A percentile compares a stretch with the other conserved stretches of the same genome.
These are phyloP conservation scores for Stipa capillata DNA, from an alignment of 176 grass and related monocot genomes.

Conservation along the genomic window DNA sequence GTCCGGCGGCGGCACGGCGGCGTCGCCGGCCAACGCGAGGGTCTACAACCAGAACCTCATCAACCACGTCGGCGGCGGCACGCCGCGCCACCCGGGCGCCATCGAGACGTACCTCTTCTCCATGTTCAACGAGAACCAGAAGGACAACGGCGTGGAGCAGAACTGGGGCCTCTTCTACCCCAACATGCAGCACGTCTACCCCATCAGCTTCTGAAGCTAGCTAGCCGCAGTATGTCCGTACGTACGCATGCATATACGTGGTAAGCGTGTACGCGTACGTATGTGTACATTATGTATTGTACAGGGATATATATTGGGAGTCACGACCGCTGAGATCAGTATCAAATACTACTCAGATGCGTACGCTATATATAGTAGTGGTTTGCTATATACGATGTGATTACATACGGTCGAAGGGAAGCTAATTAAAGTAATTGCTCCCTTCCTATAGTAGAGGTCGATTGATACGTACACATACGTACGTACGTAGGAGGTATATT, in stretches of 20 bases:
- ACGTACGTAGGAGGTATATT: neutral
- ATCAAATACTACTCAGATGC: slow-evolving; percentile 26
- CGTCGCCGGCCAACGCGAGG: slow-evolving; percentile 27
- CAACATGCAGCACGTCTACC: slow-evolving; percentile 57
- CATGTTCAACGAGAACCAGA: slow-evolving; percentile 87
- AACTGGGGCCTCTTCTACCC: slow-evolving; percentile 87
- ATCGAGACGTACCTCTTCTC: slow-evolving; percentile 65
- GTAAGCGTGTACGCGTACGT: neutral
- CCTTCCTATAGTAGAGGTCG: slow-evolving; percentile 7
- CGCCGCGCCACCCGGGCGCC: slow-evolving; percentile 42
- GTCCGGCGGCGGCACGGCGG: slow-evolving; percentile 22
- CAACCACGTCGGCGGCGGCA: slow-evolving; percentile 47
- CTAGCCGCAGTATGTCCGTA: neutral
- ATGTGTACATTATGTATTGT: slow-evolving; percentile 22
- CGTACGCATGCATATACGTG: neutral
- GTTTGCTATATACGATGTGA: neutral
- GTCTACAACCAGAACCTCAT: slow-evolving; percentile 74
- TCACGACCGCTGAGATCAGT: slow-evolving; percentile 41
- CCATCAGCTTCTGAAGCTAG: slow-evolving; percentile 42
- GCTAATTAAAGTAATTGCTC: neutral
- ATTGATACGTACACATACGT: neutral
- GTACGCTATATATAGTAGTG: slow-evolving; percentile 20
- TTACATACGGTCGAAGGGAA: neutral
- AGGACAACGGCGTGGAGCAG: slow-evolving; percentile 42
- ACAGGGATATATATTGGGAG: slow-evolving; percentile 12